Evolutionary conservation across 345 rosid genomes (phyloP).

Genomic region (Gossypium australe): DNA sequence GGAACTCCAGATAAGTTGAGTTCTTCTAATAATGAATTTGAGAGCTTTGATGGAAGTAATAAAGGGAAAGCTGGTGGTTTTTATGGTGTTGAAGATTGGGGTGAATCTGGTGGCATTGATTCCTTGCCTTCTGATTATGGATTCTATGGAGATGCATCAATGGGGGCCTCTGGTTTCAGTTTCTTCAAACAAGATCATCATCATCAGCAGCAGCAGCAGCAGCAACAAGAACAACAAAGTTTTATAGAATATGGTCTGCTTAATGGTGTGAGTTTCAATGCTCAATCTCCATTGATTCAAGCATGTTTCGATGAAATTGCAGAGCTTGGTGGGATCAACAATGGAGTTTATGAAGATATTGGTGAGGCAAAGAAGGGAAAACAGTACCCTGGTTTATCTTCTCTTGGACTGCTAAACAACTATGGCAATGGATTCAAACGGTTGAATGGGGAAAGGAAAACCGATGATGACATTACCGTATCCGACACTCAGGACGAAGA

Average conservation of each 20-base stretch:
- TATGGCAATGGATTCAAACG: constrained; percentile 24
- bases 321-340: constrained; percentile 11
- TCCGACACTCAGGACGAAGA: not conserved
- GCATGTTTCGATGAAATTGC: constrained; percentile 23
- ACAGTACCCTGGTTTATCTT: constrained; percentile 22
- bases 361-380: constrained; percentile 16
- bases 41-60: not conserved
- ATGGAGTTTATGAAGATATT: constrained; percentile 3
- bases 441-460: constrained; percentile 17
- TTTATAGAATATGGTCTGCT: constrained; percentile 16
- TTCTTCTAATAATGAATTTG: constrained; percentile 14
- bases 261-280: constrained; percentile 21
- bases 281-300: constrained; percentile 25
- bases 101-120: constrained; percentile 7
- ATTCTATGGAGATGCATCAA: constrained; percentile 13
- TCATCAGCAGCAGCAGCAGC: not conserved
- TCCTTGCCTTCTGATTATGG: constrained; percentile 17
- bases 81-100: constrained; percentile 18
- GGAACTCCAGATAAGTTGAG: constrained; percentile 19
- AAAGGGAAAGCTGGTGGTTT: not conserved
- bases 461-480: constrained; percentile 3
- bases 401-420: constrained; percentile 38
- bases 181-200: not conserved
- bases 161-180: not conserved
- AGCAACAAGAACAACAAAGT: not conserved